Evolutionary conservation across 164 flowering plant species (phyloP).

Genomic region (Dillenia turbinata): DNA sequence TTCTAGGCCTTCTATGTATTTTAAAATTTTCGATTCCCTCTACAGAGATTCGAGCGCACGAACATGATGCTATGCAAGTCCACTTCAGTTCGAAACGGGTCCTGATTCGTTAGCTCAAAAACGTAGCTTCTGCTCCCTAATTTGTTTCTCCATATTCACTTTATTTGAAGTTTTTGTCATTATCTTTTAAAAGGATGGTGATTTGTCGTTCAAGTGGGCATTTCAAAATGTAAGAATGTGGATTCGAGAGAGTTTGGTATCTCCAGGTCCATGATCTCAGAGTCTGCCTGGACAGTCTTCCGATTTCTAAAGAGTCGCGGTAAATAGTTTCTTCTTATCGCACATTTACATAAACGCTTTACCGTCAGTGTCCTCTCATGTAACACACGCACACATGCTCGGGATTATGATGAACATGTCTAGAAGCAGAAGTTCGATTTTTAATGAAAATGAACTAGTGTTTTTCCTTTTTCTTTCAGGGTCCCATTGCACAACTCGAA

Average conservation of each 20-base stretch:
- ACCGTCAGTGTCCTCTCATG: background rate
- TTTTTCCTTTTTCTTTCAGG: too few species aligned
- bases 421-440: background rate
- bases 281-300: constrained; percentile 39
- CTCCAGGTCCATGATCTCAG: constrained; percentile 27
- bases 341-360: background rate
- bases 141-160: background rate
- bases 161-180: background rate
- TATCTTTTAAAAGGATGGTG: background rate
- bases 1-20: background rate
- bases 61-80: constrained; percentile 6
- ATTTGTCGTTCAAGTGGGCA: constrained; percentile 20
- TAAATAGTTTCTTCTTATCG: constrained; percentile 11
- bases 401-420: background rate
- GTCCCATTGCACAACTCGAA: background rate
- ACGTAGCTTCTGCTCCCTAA: constrained; percentile 1
- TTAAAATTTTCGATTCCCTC: background rate
- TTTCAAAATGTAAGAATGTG: constrained; percentile 42
- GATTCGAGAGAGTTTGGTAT: constrained; percentile 45
- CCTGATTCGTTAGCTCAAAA: background rate
- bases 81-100: background rate
- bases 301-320: constrained; percentile 36
- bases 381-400: too few species aligned
- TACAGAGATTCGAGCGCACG: constrained; percentile 25
- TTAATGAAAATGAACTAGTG: background rate